Percentiles rank a stretch among this genome's conserved stretches.
These are phyloP conservation scores for Coemansia sp. DNA, from an alignment of 192 early-diverging fungal species.

Conservation along the genomic window DNA sequence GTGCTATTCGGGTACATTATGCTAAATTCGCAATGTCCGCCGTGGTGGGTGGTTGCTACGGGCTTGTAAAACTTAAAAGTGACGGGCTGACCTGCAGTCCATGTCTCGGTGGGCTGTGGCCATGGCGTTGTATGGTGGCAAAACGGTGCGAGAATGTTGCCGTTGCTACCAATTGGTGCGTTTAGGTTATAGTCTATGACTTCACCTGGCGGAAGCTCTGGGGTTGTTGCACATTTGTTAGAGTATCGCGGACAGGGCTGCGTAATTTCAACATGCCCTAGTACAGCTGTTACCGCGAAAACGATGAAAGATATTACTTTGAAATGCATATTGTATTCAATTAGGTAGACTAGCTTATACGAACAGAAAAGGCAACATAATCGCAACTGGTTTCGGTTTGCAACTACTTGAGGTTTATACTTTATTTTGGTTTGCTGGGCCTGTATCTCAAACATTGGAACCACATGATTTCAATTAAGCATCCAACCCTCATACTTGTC, in stretches of 20 bases:
- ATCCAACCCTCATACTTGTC: too few species aligned
- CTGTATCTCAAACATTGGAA: too few species aligned
- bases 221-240: constrained; percentile 31
- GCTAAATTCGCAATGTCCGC: constrained; percentile 60
- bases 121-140: constrained; percentile 47
- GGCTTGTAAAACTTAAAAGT: constrained; percentile 35
- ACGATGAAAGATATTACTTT: not conserved
- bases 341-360: too few species aligned
- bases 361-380: too few species aligned
- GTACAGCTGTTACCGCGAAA: not conserved
- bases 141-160: constrained; percentile 5
- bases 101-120: constrained; percentile 32
- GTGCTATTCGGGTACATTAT: constrained; percentile 38
- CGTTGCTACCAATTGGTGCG: not conserved
- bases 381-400: too few species aligned
- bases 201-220: not conserved
- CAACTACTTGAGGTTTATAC: too few species aligned
- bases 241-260: constrained; percentile 38
- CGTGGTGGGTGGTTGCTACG: constrained; percentile 40
- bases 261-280: constrained; percentile 22
- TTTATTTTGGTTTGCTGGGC: too few species aligned
- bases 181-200: not conserved
- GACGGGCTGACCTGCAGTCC: constrained; percentile 36
- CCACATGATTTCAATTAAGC: too few species aligned
- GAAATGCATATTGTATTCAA: too few species aligned